phyloP scores from a whole-genome alignment of 2,329 filamentous ascomycete species.

The Coniochaeta ligniaria region DNA sequence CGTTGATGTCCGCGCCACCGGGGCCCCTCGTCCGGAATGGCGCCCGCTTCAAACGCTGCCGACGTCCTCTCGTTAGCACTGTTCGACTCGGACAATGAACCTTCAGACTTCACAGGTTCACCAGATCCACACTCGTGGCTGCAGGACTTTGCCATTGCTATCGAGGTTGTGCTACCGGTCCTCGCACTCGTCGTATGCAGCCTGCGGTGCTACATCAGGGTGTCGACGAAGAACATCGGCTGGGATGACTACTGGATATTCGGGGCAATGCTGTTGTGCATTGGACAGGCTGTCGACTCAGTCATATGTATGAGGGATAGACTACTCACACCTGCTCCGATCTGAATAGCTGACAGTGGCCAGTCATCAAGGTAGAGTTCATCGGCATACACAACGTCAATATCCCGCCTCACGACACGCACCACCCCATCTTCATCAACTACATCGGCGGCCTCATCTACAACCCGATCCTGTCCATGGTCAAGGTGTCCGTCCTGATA shows the following conservation, averaged over 20 bases:
- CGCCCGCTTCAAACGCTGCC: not conserved
- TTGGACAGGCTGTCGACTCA: not conserved
- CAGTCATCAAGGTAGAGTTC: slow-evolving; percentile 1
- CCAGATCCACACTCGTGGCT: slow-evolving; percentile 3
- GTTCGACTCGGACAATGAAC: not conserved
- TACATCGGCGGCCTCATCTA: slow-evolving; percentile 21
- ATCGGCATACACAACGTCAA: slow-evolving; percentile 2
- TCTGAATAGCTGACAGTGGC: not conserved
- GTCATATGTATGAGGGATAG: not conserved
- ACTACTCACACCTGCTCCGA: not conserved
- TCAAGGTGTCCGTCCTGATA: slow-evolving; percentile 24
- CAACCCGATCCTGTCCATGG: slow-evolving; percentile 24
- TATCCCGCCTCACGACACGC: slow-evolving; percentile 2
- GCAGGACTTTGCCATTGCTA: slow-evolving; percentile 13
- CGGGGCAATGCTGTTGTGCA: not conserved
- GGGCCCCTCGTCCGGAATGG: not conserved
- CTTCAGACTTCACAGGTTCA: not conserved
- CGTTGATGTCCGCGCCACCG: not conserved
- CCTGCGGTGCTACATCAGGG: slow-evolving; percentile 15
- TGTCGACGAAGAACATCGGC: slow-evolving; percentile 12
- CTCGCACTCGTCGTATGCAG: slow-evolving; percentile 14
- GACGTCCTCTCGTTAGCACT: not conserved
- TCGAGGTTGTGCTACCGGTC: slow-evolving; percentile 18
- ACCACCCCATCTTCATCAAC: slow-evolving; percentile 11
- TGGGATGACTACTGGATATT: slow-evolving; percentile 11